Evolutionary conservation across 148 eudicot species (phyloP).

Genomic region (Cornus controversa): DNA sequence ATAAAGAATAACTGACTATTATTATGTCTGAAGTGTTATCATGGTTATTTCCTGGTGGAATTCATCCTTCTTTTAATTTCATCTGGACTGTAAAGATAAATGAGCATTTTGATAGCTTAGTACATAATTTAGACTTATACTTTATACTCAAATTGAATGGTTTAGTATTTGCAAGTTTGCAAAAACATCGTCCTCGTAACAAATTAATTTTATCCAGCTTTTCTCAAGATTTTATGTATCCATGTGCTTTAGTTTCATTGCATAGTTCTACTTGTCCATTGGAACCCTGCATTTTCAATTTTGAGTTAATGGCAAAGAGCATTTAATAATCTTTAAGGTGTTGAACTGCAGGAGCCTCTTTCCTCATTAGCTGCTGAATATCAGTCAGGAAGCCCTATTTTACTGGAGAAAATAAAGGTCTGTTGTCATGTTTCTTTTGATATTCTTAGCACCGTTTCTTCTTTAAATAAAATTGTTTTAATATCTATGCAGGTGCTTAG

Average conservation of each 20-base stretch:
- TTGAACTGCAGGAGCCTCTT: conserved; percentile 70
- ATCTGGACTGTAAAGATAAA: neutral
- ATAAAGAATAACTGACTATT: neutral
- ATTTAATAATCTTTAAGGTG: neutral
- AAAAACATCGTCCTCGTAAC: too few species aligned
- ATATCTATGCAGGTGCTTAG: conserved; percentile 53
- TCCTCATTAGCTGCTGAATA: conserved; percentile 79
- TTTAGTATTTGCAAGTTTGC: neutral
- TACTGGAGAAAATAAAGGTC: conserved; percentile 89
- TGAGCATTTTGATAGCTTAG: neutral
- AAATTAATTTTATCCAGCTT: neutral
- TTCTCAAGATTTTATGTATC: too few species aligned
- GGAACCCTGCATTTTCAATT: neutral
- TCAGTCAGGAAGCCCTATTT: conserved; percentile 77
- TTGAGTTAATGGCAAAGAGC: neutral
- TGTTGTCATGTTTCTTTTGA: neutral
- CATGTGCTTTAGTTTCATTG: neutral
- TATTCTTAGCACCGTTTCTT: neutral
- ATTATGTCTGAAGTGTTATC: neutral
- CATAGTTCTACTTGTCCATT: neutral
- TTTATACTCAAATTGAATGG: neutral
- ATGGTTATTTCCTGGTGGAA: neutral
- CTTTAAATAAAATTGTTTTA: neutral
- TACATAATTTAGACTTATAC: too few species aligned
- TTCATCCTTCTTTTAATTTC: neutral